These are phyloP conservation scores for Kondoa subrosea DNA, from an alignment of 768 basidiomycete genomes.

Conservation along the genomic window DNA sequence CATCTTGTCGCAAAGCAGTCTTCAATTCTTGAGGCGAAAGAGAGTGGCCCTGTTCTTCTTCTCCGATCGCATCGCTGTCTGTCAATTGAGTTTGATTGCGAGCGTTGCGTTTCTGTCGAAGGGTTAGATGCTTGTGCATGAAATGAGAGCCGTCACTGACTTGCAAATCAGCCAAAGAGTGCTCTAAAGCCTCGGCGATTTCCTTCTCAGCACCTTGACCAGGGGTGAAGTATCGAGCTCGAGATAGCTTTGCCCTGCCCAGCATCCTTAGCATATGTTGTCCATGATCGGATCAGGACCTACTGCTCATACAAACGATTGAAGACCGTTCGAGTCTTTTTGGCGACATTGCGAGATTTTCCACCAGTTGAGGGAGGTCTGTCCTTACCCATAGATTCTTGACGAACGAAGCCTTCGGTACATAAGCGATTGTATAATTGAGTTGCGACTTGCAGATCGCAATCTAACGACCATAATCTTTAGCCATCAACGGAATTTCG, in stretches of 20 bases:
- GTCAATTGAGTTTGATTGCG: not conserved
- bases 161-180: not conserved
- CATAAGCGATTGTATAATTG: not conserved
- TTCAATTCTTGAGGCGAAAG: not conserved
- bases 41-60: not conserved
- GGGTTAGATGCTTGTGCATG: too few species aligned
- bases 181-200: not conserved
- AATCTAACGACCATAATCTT: not conserved
- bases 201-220: not conserved
- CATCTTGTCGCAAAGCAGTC: not conserved
- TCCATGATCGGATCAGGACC: not conserved
- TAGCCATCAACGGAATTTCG: not conserved
- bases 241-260: not conserved
- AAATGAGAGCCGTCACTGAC: too few species aligned
- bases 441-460: not conserved
- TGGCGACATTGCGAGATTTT: not conserved
- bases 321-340: not conserved
- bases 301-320: not conserved
- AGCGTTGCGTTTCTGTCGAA: not conserved
- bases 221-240: not conserved
- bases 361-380: not conserved
- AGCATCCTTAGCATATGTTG: not conserved
- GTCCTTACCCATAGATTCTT: not conserved
- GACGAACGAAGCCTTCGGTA: not conserved
- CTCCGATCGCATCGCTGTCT: not conserved